phyloP scores from a whole-genome alignment of 441 rosid species.

The Breynia disticha region DNA sequence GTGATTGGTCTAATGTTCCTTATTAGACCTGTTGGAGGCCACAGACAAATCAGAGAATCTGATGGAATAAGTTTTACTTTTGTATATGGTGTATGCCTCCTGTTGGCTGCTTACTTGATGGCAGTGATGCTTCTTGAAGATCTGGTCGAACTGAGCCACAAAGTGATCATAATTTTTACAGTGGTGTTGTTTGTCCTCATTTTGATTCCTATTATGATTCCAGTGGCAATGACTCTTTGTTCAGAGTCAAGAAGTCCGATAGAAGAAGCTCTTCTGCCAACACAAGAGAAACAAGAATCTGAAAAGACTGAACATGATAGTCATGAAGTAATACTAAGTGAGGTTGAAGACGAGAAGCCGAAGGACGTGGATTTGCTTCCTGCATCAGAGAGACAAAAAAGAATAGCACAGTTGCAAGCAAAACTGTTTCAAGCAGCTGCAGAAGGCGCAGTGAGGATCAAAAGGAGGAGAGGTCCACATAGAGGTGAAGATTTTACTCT shows the following conservation, averaged over 20 bases:
- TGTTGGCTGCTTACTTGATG: constrained; percentile 80
- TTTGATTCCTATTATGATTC: constrained; percentile 55
- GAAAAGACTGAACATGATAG: constrained; percentile 28
- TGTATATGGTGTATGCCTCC: constrained; percentile 67
- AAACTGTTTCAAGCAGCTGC: constrained; percentile 82
- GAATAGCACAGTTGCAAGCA: constrained; percentile 74
- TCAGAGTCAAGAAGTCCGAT: constrained; percentile 26
- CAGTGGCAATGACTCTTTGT: constrained; percentile 45
- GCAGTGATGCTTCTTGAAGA: constrained; percentile 84
- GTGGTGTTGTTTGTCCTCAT: constrained; percentile 50
- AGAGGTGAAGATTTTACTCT: constrained; percentile 94
- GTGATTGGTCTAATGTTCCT: constrained; percentile 64
- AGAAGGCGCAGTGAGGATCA: constrained; percentile 76
- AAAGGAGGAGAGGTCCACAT: constrained; percentile 68
- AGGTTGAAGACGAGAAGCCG: constrained; percentile 89
- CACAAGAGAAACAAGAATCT: constrained; percentile 36
- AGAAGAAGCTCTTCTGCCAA: constrained; percentile 57
- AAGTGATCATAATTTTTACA: constrained; percentile 35
- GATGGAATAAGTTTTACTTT: constrained; percentile 59
- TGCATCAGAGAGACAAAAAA: constrained; percentile 65
- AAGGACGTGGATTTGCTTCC: constrained; percentile 80
- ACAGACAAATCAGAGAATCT: constrained; percentile 58
- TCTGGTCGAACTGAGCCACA: constrained; percentile 43
- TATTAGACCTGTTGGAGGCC: constrained; percentile 90
- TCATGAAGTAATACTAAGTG: constrained; percentile 68